A percentile compares a stretch with the other conserved stretches of the same genome.
phyloP scores from a whole-genome alignment of 2,329 filamentous ascomycete genomes.

The Pezicula neosporulosa region DNA sequence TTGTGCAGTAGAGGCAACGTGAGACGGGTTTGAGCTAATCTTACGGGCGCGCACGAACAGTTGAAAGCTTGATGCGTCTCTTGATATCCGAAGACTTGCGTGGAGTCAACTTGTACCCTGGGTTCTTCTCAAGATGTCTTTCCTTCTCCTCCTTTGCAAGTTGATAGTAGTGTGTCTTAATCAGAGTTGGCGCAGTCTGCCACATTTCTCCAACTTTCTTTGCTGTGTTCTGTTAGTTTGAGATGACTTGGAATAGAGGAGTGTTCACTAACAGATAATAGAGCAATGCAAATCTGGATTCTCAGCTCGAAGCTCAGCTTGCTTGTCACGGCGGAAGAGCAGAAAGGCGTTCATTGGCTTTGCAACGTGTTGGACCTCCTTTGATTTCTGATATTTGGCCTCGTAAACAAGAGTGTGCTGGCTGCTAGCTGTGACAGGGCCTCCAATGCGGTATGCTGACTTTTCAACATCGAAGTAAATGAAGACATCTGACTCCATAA shows the following conservation, averaged over 20 bases:
- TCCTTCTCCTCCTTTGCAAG: slow-evolving; percentile 3
- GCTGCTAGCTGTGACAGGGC: background rate
- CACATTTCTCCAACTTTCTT: slow-evolving; percentile 7
- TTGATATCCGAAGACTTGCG: slow-evolving; percentile 10
- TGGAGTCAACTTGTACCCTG: slow-evolving; percentile 7
- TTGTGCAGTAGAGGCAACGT: too few species aligned
- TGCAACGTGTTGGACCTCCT: too few species aligned
- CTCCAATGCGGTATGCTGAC: slow-evolving; percentile 3
- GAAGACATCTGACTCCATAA: background rate
- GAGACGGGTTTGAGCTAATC: too few species aligned
- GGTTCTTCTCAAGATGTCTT: slow-evolving; percentile 4
- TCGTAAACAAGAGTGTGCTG: background rate
- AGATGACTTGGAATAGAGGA: background rate
- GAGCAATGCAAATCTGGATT: slow-evolving; percentile 6
- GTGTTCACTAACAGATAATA: slow-evolving; percentile 6
- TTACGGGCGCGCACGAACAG: too few species aligned
- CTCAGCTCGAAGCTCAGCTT: background rate
- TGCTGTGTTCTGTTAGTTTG: slow-evolving; percentile 1
- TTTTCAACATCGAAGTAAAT: slow-evolving; percentile 3
- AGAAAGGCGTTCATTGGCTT: slow-evolving; percentile 6
- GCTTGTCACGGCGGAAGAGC: slow-evolving; percentile 4
- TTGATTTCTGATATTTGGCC: background rate
- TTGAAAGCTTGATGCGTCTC: background rate
- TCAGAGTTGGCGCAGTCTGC: background rate
- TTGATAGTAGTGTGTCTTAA: slow-evolving; percentile 3